Conservation (phyloP, 1,284 basidiomycete species). For the Fomitopsis palustris region DNA sequence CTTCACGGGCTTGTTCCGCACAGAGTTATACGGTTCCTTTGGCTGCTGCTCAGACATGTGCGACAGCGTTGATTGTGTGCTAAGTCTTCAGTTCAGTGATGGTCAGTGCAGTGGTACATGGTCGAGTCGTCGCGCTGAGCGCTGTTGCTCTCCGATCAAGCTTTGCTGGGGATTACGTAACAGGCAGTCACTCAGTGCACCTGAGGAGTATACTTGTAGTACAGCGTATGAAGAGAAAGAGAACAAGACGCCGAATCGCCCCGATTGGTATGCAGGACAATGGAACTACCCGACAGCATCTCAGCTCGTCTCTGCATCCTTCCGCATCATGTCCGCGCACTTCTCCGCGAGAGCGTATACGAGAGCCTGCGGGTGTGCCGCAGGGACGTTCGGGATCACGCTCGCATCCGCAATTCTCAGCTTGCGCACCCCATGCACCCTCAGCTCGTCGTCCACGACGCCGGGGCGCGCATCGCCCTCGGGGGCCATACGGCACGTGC, state of each 20-base stretch:
- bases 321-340: constrained; percentile 23
- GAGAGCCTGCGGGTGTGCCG: constrained; percentile 34
- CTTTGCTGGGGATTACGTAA: neutral
- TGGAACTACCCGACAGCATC: too few species aligned
- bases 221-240: too few species aligned
- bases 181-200: too few species aligned
- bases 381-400: constrained; percentile 35
- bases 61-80: neutral
- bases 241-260: too few species aligned
- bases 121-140: neutral
- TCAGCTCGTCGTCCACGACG: constrained; percentile 41
- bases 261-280: too few species aligned
- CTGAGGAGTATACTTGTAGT: too few species aligned
- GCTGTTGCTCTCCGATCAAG: neutral
- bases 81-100: neutral
- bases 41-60: neutral
- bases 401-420: constrained; percentile 39
- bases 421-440: constrained; percentile 43
- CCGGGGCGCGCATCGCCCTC: constrained; percentile 17
- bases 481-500: constrained; percentile 36
- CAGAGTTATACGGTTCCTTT: neutral
- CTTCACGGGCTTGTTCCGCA: neutral
- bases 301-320: neutral
- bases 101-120: neutral
- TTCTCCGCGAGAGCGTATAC: constrained; percentile 35